Conservation (phyloP, 257 asterid species). For the Lithospermum erythrorhizon region DNA sequence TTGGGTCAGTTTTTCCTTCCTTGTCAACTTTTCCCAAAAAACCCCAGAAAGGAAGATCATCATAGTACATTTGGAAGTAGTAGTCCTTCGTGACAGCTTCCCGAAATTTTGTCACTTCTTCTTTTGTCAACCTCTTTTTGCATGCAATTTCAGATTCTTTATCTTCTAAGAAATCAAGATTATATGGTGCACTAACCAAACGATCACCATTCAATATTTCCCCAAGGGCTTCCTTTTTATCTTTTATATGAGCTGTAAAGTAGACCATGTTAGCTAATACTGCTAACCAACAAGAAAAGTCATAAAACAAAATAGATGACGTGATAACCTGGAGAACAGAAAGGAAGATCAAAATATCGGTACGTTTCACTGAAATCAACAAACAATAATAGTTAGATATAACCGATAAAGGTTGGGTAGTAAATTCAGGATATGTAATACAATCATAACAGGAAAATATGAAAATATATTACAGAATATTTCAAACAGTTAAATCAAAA, state of each 20-base stretch:
- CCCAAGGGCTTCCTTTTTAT: conserved; percentile 43
- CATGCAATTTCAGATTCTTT: conserved; percentile 38
- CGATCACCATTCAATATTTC: conserved; percentile 49
- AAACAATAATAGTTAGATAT: conserved; percentile 3
- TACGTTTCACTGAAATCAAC: conserved; percentile 46
- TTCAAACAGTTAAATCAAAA: not conserved
- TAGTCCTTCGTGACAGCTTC: conserved; percentile 48
- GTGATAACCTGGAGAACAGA: conserved; percentile 50
- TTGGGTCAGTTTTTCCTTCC: conserved; percentile 36
- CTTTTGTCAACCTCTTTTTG: conserved; percentile 31
- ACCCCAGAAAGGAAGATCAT: conserved; percentile 58
- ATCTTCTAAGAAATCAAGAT: conserved; percentile 34
- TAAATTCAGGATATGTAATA: not conserved
- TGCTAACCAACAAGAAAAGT: conserved; percentile 1
- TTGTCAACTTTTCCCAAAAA: conserved; percentile 47
- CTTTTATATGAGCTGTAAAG: conserved; percentile 28
- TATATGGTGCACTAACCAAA: conserved; percentile 40
- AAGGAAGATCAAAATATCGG: conserved; percentile 65
- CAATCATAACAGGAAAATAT: not conserved
- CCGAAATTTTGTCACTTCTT: conserved; percentile 34
- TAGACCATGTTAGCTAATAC: not conserved
- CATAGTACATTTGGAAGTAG: conserved; percentile 51
- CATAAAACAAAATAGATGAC: conserved; percentile 1
- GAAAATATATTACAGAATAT: not conserved
- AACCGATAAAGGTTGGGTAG: not conserved